These are phyloP conservation scores for Phytophthora pseudosyringae DNA, from an alignment of 352 stramenopile genomes.

Conservation along the genomic window DNA sequence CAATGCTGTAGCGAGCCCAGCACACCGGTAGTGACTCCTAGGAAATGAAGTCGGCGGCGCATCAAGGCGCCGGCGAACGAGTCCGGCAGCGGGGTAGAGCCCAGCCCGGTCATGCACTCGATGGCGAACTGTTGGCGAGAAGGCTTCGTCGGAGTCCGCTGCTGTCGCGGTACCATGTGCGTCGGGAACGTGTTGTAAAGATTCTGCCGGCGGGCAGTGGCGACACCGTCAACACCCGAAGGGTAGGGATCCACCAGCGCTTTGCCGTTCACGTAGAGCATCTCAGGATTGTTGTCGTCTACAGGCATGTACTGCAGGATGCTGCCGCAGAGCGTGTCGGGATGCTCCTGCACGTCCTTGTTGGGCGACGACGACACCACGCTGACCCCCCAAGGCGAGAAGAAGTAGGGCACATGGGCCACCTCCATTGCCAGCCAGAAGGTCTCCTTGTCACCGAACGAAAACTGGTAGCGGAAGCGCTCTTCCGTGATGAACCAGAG, in stretches of 20 bases:
- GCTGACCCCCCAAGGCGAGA: conserved; percentile 49
- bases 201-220: conserved; percentile 31
- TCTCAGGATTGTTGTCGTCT: conserved; percentile 26
- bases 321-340: conserved; percentile 36
- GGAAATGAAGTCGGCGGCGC: conserved; percentile 48
- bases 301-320: conserved; percentile 38
- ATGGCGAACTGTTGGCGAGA: conserved; percentile 31
- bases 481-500: conserved; percentile 44
- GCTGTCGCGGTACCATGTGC: conserved; percentile 57
- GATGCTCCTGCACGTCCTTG: conserved; percentile 41
- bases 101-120: conserved; percentile 60
- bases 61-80: conserved; percentile 43
- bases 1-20: conserved; percentile 42
- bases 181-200: conserved; percentile 58
- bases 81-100: conserved; percentile 44
- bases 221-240: conserved; percentile 31
- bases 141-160: conserved; percentile 26
- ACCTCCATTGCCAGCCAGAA: conserved; percentile 57
- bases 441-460: conserved; percentile 51
- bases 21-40: conserved; percentile 40
- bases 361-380: conserved; percentile 46
- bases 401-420: conserved; percentile 46
- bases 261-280: conserved; percentile 38
- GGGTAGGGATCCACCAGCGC: conserved; percentile 33
- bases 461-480: conserved; percentile 38